phyloP scores from a whole-genome alignment of 169 alveolate species.

The Eimeria zaria region DNA sequence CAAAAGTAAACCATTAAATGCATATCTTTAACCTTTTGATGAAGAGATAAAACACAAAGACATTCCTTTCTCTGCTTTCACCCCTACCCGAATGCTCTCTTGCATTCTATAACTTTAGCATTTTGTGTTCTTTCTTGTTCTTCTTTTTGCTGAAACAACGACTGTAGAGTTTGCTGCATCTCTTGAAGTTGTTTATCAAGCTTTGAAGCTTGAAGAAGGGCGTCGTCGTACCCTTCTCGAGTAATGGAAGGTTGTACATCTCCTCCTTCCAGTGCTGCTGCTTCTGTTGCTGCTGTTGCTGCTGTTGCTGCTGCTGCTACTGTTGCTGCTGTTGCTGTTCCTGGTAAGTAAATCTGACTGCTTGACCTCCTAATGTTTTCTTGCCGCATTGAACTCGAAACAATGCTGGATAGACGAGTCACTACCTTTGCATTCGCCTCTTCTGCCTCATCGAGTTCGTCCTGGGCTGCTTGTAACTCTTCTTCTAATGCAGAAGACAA shows the following conservation, averaged over 20 bases:
- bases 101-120: slow-evolving; percentile 37
- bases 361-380: not conserved
- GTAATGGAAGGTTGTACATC: not conserved
- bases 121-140: not conserved
- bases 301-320: too few relatives aligned
- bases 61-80: not conserved
- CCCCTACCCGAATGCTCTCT: slow-evolving; percentile 85
- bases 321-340: too few relatives aligned
- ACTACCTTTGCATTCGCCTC: slow-evolving; percentile 17
- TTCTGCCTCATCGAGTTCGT: slow-evolving; percentile 2
- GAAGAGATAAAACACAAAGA: not conserved
- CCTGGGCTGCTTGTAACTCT: not conserved
- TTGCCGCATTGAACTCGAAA: not conserved
- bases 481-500: not conserved
- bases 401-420: slow-evolving; percentile 16
- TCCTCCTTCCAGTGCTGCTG: too few relatives aligned
- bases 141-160: not conserved
- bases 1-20: too few relatives aligned
- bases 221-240: slow-evolving; percentile 36
- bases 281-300: too few relatives aligned
- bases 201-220: slow-evolving; percentile 11
- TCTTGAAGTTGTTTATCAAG: not conserved
- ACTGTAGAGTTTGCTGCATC: not conserved
- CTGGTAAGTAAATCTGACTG: not conserved
- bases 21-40: too few relatives aligned